Evolutionary conservation across 1,284 basidiomycete genomes (phyloP).

Genomic region (Takashimella koratensis): DNA sequence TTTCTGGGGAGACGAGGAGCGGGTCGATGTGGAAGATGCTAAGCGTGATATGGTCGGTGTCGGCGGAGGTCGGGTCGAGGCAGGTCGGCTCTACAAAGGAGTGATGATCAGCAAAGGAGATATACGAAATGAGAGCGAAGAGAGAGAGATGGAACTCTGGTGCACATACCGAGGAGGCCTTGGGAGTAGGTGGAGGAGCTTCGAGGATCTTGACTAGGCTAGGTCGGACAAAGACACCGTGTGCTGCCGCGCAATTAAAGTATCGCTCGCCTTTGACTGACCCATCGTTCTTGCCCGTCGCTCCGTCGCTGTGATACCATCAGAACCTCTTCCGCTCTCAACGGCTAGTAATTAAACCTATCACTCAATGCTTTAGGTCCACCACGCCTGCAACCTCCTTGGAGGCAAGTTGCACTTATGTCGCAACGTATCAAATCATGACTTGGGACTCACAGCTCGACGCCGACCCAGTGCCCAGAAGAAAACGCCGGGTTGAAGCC

Average conservation of each 20-base stretch:
- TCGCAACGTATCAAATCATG: too few relatives aligned
- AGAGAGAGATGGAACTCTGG: background rate
- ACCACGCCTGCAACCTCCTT: background rate
- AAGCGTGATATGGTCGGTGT: conserved; percentile 22
- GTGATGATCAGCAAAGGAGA: background rate
- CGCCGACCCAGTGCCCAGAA: conserved; percentile 88
- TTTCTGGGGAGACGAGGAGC: conserved; percentile 20
- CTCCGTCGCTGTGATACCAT: conserved; percentile 48
- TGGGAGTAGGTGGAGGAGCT: conserved; percentile 9
- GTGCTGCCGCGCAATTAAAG: conserved; percentile 70
- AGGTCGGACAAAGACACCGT: conserved; percentile 88
- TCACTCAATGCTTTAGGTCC: background rate
- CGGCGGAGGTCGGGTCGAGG: conserved; percentile 22
- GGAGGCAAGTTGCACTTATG: too few relatives aligned
- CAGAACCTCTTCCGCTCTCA: too few relatives aligned
- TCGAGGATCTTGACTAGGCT: conserved; percentile 71
- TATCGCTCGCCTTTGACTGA: conserved; percentile 77
- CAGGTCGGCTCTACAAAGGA: conserved; percentile 16
- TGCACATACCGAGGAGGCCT: conserved; percentile 2
- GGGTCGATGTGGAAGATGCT: conserved; percentile 14
- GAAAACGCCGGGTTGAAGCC: conserved; percentile 79
- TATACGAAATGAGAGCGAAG: too few relatives aligned
- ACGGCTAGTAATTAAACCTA: conserved; percentile 2
- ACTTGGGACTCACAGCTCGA: conserved; percentile 65
- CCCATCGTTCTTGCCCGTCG: conserved; percentile 94